These are phyloP conservation scores for Hypoxylon sp. DNA, from an alignment of 2,329 filamentous ascomycete species.

Conservation along the genomic window DNA sequence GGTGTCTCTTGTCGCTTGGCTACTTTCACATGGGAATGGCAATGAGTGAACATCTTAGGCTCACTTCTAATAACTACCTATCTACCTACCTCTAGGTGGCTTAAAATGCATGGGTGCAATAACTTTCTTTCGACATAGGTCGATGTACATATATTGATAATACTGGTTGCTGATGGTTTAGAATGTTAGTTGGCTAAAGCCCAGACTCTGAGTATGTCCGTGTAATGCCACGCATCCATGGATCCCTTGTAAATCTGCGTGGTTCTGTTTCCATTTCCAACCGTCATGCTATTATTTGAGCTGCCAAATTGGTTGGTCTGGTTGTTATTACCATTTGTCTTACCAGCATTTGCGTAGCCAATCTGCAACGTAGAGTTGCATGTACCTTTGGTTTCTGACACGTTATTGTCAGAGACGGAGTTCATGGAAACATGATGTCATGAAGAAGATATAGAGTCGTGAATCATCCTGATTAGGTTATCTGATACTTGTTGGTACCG, in stretches of 20 bases:
- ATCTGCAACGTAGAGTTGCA: conserved; percentile 8
- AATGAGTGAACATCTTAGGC: too few relatives aligned
- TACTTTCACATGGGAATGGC: too few relatives aligned
- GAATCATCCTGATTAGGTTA: conserved; percentile 21
- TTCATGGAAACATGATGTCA: neutral
- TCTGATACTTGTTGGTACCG: conserved; percentile 19
- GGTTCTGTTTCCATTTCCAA: conserved; percentile 13
- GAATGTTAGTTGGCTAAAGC: too few relatives aligned
- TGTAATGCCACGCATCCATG: neutral
- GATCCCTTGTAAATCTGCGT: neutral
- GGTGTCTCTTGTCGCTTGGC: too few relatives aligned
- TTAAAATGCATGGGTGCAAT: too few relatives aligned
- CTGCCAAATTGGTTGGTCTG: conserved; percentile 15
- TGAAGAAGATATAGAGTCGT: neutral
- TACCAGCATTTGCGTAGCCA: conserved; percentile 8
- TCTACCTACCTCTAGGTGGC: too few relatives aligned
- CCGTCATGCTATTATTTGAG: conserved; percentile 1
- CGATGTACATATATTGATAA: too few relatives aligned
- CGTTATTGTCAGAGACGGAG: neutral
- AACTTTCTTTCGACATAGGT: too few relatives aligned
- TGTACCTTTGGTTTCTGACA: neutral
- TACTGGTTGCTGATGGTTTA: too few relatives aligned
- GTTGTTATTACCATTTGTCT: conserved; percentile 3
- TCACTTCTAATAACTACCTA: too few relatives aligned
- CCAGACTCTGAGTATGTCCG: too few relatives aligned